Conservation (phyloP, 495 filamentous ascomycete genomes). For the Parmelia sp. region DNA sequence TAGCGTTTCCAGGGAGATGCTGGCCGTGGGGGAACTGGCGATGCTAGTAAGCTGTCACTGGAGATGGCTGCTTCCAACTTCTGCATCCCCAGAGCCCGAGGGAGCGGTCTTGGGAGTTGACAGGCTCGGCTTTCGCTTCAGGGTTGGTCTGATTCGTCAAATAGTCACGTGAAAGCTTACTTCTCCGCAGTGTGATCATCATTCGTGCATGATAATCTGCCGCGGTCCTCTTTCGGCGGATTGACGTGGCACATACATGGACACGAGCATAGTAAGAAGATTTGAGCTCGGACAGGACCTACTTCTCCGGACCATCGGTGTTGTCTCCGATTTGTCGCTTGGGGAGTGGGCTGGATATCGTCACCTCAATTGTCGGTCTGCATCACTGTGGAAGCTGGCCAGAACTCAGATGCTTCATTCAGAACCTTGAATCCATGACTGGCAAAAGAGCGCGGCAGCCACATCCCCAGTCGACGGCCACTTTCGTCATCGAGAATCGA, state of each 20-base stretch:
- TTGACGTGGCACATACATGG: slow-evolving; percentile 6
- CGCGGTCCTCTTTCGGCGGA: background rate
- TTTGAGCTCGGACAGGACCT: background rate
- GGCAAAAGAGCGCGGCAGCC: background rate
- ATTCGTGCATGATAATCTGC: background rate
- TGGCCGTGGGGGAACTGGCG: slow-evolving; percentile 2
- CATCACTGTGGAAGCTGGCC: background rate
- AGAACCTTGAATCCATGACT: background rate
- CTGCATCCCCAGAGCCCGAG: slow-evolving; percentile 7
- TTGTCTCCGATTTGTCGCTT: background rate
- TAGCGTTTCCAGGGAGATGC: slow-evolving; percentile 5
- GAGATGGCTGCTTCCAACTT: slow-evolving; percentile 9
- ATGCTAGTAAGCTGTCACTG: slow-evolving; percentile 8
- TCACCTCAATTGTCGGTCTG: background rate
- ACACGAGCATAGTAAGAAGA: background rate
- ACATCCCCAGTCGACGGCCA: background rate
- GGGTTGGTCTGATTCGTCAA: slow-evolving; percentile 8
- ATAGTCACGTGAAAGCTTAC: background rate
- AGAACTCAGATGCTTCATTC: background rate
- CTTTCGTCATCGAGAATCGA: background rate
- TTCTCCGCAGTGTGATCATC: background rate
- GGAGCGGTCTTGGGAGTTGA: slow-evolving; percentile 6
- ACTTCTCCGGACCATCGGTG: background rate
- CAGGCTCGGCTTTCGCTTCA: slow-evolving; percentile 2
- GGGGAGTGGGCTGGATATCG: background rate